phyloP scores from a whole-genome alignment of 140 eudicot genomes.

The Erigeron philadelphicus region DNA sequence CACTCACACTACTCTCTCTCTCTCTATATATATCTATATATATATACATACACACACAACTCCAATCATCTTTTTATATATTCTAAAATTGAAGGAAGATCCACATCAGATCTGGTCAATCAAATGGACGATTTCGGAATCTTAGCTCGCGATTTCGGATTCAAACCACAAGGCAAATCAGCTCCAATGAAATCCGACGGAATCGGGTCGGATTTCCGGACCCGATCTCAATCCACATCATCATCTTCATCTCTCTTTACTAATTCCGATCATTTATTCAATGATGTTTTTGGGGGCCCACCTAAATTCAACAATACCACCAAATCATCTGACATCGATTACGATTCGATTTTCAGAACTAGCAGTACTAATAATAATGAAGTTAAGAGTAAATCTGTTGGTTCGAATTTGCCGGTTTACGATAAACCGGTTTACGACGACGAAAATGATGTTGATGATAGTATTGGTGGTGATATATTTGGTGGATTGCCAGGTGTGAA shows the following conservation, averaged over 20 bases:
- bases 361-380: constrained; percentile 18
- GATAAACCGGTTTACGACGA: constrained; percentile 94
- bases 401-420: constrained; percentile 57
- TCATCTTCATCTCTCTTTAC: constrained; percentile 17
- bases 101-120: constrained; percentile 40
- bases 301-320: constrained; percentile 41
- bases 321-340: constrained; percentile 43
- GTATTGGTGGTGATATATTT: constrained; percentile 32
- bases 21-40: not conserved
- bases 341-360: constrained; percentile 59
- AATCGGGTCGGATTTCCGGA: constrained; percentile 25
- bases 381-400: constrained; percentile 25
- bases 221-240: constrained; percentile 31
- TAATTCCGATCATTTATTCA: constrained; percentile 33
- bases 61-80: constrained; percentile 4
- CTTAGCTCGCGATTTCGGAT: constrained; percentile 70
- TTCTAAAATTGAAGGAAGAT: not conserved
- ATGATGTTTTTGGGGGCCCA: constrained; percentile 68
- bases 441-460: constrained; percentile 38
- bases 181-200: constrained; percentile 67
- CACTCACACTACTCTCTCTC: not conserved
- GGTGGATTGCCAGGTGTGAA: constrained; percentile 66
- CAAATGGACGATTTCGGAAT: constrained; percentile 79
- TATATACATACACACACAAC: constrained; percentile 13
- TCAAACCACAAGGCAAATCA: constrained; percentile 69